A percentile compares a stretch with the other conserved stretches of the same genome.
Conservation (phyloP, 2,329 filamentous ascomycete species). For the Colletotrichum spinosum region DNA sequence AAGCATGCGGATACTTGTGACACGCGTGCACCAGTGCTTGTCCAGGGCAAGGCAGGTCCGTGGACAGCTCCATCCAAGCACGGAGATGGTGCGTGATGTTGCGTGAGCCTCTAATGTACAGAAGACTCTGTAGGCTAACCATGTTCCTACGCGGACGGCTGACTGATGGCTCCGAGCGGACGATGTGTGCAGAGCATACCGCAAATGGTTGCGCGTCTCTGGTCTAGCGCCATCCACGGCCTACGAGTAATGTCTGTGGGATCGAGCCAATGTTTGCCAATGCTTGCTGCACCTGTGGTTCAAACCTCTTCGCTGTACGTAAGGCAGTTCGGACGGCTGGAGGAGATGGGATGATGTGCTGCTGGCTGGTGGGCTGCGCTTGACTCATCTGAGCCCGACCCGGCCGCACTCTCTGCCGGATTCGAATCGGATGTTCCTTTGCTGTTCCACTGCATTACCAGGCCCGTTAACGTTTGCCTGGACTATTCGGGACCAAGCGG, state of each 20-base stretch:
- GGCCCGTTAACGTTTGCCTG: slow-evolving; percentile 17
- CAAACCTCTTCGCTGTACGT: slow-evolving; percentile 2
- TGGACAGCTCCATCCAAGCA: slow-evolving; percentile 17
- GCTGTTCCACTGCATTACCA: slow-evolving; percentile 11
- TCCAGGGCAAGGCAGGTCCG: slow-evolving; percentile 16
- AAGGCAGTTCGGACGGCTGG: slow-evolving; percentile 23
- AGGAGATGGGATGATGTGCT: slow-evolving; percentile 16
- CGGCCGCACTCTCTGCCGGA: neutral
- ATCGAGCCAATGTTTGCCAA: slow-evolving; percentile 23
- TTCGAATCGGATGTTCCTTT: neutral
- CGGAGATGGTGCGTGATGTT: slow-evolving; percentile 9
- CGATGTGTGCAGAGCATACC: slow-evolving; percentile 2
- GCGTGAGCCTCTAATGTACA: neutral
- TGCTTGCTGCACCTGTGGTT: slow-evolving; percentile 22
- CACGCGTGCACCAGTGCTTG: neutral
- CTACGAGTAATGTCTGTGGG: slow-evolving; percentile 13
- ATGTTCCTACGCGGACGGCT: slow-evolving; percentile 19
- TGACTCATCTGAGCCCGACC: neutral
- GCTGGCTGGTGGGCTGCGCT: neutral
- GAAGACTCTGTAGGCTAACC: slow-evolving; percentile 2
- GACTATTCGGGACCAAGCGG: neutral
- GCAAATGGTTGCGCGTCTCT: slow-evolving; percentile 6
- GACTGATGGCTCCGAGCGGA: slow-evolving; percentile 23
- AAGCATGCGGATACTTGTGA: too few relatives aligned
- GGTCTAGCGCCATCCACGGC: slow-evolving; percentile 8